A percentile compares a stretch with the other conserved stretches of the same genome.
Conservation (phyloP, 2,329 filamentous ascomycete genomes). For the Torrubiellomyces zombiae region DNA sequence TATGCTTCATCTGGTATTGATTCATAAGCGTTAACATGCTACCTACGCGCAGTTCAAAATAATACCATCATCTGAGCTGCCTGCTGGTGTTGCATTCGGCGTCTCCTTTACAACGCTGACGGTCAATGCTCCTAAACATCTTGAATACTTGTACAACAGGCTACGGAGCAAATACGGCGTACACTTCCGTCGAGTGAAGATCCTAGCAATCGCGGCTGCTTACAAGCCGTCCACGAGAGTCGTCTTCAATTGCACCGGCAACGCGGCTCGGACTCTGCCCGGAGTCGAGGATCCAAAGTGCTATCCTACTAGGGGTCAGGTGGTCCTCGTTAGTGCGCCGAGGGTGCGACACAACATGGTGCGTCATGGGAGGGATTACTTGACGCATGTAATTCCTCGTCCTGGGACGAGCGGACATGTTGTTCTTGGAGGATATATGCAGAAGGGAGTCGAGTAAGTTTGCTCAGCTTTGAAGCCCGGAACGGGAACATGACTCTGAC, state of each 20-base stretch:
- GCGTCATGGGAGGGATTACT: conserved; percentile 20
- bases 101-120: conserved; percentile 19
- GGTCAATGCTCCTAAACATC: conserved; percentile 20
- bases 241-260: conserved; percentile 20
- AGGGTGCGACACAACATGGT: conserved; percentile 18
- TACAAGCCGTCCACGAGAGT: conserved; percentile 13
- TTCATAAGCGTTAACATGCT: neutral
- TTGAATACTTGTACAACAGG: conserved; percentile 13
- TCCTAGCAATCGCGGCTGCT: conserved; percentile 12
- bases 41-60: conserved; percentile 12
- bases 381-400: conserved; percentile 23
- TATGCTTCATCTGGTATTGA: neutral
- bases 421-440: conserved; percentile 22
- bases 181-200: conserved; percentile 13
- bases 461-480: neutral
- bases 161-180: conserved; percentile 14
- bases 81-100: conserved; percentile 16
- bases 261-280: conserved; percentile 15
- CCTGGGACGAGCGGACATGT: conserved; percentile 17
- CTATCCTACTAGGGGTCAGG: conserved; percentile 23
- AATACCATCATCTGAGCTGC: conserved; percentile 13
- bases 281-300: conserved; percentile 21
- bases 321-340: conserved; percentile 18
- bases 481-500: neutral
- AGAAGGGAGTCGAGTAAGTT: conserved; percentile 16